A percentile compares a stretch with the other conserved stretches of the same genome.
phyloP scores from a whole-genome alignment of 2,329 filamentous ascomycete genomes.

The Arachnopeziza araneosa region DNA sequence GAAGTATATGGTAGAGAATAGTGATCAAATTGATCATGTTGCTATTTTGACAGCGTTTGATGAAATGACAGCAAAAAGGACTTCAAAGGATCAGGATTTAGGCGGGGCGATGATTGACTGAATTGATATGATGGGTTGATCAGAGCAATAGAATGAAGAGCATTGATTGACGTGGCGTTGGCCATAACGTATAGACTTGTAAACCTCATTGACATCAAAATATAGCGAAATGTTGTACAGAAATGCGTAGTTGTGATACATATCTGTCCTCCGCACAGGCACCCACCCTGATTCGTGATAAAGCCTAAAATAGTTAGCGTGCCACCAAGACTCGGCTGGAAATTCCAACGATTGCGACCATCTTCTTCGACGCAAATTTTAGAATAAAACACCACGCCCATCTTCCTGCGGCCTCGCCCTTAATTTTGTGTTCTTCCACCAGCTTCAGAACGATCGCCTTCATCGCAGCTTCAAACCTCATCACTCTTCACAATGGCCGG shows the following conservation, averaged over 20 bases:
- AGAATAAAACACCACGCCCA: background rate
- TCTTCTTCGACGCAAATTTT: background rate
- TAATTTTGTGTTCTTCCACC: background rate
- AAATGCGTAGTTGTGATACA: background rate
- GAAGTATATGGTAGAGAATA: slow-evolving; percentile 2
- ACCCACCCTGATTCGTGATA: background rate
- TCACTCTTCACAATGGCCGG: background rate
- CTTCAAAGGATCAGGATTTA: background rate
- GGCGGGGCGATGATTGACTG: background rate
- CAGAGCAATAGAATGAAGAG: background rate
- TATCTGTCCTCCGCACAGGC: background rate
- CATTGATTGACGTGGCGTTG: background rate
- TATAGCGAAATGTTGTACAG: background rate
- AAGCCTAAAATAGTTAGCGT: background rate
- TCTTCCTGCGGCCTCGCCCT: background rate
- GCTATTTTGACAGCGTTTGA: background rate
- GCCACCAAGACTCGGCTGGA: background rate
- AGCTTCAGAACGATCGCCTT: background rate
- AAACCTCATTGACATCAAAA: background rate
- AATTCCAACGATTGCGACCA: background rate
- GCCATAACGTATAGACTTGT: too few species aligned
- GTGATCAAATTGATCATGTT: background rate
- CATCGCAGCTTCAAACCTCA: background rate
- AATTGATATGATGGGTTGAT: background rate
- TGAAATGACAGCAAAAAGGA: background rate